Percentiles rank a stretch among this genome's conserved stretches.
Evolutionary conservation across 768 basidiomycete genomes (phyloP).

Genomic region (Chiua virens): DNA sequence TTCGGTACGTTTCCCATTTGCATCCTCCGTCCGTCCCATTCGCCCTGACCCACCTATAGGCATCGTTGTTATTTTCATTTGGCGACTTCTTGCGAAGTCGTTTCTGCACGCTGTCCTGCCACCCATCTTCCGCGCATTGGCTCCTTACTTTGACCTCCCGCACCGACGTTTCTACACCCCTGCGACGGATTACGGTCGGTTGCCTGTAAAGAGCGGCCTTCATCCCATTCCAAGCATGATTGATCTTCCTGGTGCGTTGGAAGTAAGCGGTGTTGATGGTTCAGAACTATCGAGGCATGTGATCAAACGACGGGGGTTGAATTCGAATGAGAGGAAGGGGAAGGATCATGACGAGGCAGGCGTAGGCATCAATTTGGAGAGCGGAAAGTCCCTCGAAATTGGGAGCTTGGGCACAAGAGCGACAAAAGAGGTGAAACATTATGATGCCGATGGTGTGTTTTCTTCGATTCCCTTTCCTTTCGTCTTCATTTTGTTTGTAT

Average conservation of each 20-base stretch:
- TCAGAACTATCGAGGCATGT: constrained; percentile 33
- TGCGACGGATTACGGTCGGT: constrained; percentile 80
- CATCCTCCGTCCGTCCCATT: too few species aligned
- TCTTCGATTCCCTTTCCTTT: neutral
- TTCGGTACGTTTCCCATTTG: constrained; percentile 34
- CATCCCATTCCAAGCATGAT: constrained; percentile 84
- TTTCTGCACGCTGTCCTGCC: constrained; percentile 73
- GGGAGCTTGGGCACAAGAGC: constrained; percentile 31
- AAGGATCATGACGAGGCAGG: constrained; percentile 22
- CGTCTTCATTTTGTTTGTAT: neutral
- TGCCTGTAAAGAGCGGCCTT: constrained; percentile 59
- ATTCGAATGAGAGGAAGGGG: neutral
- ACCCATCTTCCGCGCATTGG: constrained; percentile 76
- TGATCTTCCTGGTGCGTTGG: constrained; percentile 58
- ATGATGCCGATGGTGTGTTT: constrained; percentile 79
- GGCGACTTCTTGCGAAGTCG: constrained; percentile 87
- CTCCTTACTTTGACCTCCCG: constrained; percentile 69
- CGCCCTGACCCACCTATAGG: constrained; percentile 47
- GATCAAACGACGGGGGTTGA: constrained; percentile 27
- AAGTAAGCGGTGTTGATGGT: constrained; percentile 41
- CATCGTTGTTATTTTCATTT: constrained; percentile 75
- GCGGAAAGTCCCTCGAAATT: constrained; percentile 21
- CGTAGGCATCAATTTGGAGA: constrained; percentile 29
- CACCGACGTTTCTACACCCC: constrained; percentile 87
- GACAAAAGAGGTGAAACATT: constrained; percentile 54